Conservation (phyloP, 2,329 filamentous ascomycete species). For the Xylaria sp. region DNA sequence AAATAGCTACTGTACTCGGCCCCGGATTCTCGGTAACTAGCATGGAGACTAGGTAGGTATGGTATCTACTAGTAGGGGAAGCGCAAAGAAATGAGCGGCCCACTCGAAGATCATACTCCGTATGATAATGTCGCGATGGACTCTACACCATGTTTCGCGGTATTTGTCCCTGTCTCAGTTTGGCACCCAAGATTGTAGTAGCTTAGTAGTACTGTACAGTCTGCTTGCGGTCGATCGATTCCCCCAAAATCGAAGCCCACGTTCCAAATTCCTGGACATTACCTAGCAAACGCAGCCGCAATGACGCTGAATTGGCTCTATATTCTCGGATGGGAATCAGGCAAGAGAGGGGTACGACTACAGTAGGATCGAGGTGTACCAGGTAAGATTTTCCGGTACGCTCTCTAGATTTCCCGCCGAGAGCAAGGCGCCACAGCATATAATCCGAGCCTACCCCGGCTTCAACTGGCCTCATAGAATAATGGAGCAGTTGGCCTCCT, state of each 20-base stretch:
- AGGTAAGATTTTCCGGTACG: not conserved
- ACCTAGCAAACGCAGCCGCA: not conserved
- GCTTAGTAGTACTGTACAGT: no score
- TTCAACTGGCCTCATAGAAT: not conserved
- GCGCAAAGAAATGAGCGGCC: no score
- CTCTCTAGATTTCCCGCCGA: not conserved
- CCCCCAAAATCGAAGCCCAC: not conserved
- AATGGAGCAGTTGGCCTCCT: not conserved
- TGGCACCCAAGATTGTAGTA: not conserved
- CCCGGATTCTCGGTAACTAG: no score
- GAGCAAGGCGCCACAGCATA: not conserved
- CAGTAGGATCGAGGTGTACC: not conserved
- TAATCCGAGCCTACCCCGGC: not conserved
- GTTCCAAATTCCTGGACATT: no score
- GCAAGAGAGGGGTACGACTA: not conserved
- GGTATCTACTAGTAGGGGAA: no score
- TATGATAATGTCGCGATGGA: not conserved
- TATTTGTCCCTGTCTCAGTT: not conserved
- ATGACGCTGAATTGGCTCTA: not conserved
- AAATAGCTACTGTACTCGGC: no score
- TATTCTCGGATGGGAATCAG: constrained; percentile 1
- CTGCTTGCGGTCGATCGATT: not conserved
- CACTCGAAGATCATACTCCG: no score
- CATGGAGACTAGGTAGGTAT: no score
- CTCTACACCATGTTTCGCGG: not conserved